A percentile compares a stretch with the other conserved stretches of the same genome.
Conservation (phyloP, 345 rosid species). For the Syzygium aromaticum region DNA sequence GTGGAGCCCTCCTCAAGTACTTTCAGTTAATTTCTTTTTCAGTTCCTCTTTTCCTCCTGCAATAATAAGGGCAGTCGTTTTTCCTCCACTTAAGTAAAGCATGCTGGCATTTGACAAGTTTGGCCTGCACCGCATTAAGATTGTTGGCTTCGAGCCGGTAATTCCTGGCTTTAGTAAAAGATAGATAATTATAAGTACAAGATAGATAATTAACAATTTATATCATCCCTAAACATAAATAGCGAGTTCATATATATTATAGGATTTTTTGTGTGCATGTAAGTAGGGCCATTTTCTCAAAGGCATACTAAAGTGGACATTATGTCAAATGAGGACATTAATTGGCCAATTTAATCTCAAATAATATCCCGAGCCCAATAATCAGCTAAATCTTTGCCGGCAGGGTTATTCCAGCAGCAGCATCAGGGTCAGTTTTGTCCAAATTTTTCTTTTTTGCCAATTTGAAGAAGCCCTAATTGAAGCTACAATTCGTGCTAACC, state of each 20-base stretch:
- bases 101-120: no score
- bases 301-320: neutral
- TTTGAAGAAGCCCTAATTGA: no score
- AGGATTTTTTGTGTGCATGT: neutral
- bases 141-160: neutral
- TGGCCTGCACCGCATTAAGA: no score
- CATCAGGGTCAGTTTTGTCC: no score
- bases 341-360: no score
- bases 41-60: neutral
- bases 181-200: neutral
- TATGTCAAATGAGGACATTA: neutral
- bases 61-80: neutral
- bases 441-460: no score
- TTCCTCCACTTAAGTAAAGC: neutral
- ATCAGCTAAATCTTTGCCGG: no score
- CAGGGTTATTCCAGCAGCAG: no score
- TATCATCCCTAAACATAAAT: neutral
- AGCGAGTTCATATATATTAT: neutral
- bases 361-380: no score
- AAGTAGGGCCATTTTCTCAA: neutral
- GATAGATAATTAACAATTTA: neutral
- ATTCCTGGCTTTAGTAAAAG: neutral
- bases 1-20: neutral
- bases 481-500: no score
- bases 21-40: neutral